These are phyloP conservation scores for Plasmodium fragile DNA, from an alignment of 169 alveolate species.

Conservation along the genomic window DNA sequence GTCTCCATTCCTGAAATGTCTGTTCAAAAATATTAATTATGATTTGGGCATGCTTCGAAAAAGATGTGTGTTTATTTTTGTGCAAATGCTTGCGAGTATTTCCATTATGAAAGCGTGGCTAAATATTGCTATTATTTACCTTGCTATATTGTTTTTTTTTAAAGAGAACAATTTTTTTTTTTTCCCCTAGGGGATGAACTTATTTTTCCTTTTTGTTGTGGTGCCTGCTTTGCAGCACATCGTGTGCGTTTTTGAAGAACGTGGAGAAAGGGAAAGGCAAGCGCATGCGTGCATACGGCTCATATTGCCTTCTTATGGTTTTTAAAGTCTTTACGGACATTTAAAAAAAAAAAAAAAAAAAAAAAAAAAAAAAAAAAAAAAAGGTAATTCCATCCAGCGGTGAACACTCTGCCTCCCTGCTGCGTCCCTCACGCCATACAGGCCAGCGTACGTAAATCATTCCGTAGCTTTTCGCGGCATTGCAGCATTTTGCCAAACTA, in stretches of 20 bases:
- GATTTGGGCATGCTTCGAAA: neutral
- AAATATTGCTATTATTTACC: neutral
- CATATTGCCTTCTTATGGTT: neutral
- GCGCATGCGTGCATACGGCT: neutral
- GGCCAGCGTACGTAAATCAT: neutral
- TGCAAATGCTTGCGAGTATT: neutral
- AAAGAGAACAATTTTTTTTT: neutral
- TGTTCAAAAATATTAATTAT: neutral
- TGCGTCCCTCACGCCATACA: neutral
- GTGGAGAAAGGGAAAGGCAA: neutral
- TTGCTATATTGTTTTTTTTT: neutral
- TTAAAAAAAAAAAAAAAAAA: neutral
- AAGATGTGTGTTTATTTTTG: neutral
- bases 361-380: neutral
- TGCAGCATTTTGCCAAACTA: neutral
- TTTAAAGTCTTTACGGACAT: neutral
- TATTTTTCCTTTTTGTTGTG: neutral
- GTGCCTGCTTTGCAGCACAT: neutral
- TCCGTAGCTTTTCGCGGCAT: neutral
- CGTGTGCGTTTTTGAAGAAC: conserved; percentile 2
- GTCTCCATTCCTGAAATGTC: neutral
- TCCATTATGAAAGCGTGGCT: neutral
- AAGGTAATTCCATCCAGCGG: neutral
- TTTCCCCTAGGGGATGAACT: neutral
- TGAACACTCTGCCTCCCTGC: neutral